Evolutionary conservation across 371 early-diverging fungal genomes (phyloP).

Genomic region (Cokeromyces recurvatus): DNA sequence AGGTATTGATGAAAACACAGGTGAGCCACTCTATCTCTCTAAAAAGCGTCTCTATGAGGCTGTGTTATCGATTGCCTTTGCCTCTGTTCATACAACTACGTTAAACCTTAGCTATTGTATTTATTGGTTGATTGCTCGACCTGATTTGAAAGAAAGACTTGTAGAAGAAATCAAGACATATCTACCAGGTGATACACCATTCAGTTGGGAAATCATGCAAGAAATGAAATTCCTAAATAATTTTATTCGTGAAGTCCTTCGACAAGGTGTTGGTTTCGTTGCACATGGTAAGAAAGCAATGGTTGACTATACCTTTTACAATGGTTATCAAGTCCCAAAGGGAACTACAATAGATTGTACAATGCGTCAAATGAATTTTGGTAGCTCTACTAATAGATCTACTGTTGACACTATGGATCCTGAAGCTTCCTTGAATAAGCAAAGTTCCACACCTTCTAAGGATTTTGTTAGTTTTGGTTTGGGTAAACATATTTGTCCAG

Average conservation of each 20-base stretch:
- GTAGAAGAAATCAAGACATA: slow-evolving; percentile 25
- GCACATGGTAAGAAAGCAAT: slow-evolving; percentile 25
- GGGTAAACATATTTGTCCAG: slow-evolving; percentile 33
- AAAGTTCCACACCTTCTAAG: slow-evolving; percentile 15
- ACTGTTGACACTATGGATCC: slow-evolving; percentile 26
- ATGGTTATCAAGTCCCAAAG: slow-evolving; percentile 36
- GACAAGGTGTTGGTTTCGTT: slow-evolving; percentile 29
- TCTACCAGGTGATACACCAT: slow-evolving; percentile 14
- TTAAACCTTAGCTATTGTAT: slow-evolving; percentile 22
- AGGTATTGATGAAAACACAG: slow-evolving; percentile 17
- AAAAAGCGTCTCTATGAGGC: slow-evolving; percentile 17
- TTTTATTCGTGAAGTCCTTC: slow-evolving; percentile 31
- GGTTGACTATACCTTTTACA: slow-evolving; percentile 25
- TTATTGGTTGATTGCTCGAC: slow-evolving; percentile 32
- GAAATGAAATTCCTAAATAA: slow-evolving; percentile 30
- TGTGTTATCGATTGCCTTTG: slow-evolving; percentile 32
- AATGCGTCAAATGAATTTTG: slow-evolving; percentile 27
- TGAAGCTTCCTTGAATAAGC: slow-evolving; percentile 8
- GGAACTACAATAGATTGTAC: slow-evolving; percentile 21
- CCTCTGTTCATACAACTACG: slow-evolving; percentile 35
- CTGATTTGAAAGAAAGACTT: slow-evolving; percentile 19
- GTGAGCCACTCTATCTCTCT: neutral
- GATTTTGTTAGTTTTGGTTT: slow-evolving; percentile 34
- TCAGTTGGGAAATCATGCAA: slow-evolving; percentile 18
- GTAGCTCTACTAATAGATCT: slow-evolving; percentile 9